These are phyloP conservation scores for Tolypocladium endophyticum DNA, from an alignment of 2,329 filamentous ascomycete genomes.

Conservation along the genomic window DNA sequence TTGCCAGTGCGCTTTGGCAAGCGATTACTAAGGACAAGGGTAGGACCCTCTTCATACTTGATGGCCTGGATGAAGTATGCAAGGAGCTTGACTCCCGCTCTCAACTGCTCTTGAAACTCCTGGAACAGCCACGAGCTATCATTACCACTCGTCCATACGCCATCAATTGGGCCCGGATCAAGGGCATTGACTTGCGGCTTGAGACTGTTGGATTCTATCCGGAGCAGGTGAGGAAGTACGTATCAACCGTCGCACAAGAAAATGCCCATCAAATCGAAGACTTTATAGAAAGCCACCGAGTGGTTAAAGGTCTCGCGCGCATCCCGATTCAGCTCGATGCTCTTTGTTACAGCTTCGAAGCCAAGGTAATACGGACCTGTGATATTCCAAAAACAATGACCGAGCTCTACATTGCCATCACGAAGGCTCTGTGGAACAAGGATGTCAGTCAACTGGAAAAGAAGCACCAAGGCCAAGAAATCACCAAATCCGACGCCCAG, in stretches of 20 bases:
- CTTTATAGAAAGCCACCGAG: background rate
- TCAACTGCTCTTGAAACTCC: background rate
- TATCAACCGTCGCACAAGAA: background rate
- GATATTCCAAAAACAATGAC: background rate
- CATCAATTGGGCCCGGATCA: background rate
- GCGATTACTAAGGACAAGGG: background rate
- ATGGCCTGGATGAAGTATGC: background rate
- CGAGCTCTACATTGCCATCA: background rate
- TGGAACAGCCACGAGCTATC: background rate
- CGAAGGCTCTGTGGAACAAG: background rate
- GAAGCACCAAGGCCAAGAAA: background rate
- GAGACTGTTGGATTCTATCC: background rate
- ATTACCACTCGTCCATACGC: background rate
- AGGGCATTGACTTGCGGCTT: background rate
- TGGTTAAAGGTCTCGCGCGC: background rate
- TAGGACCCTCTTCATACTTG: background rate
- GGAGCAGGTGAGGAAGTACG: background rate
- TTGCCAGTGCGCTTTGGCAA: background rate
- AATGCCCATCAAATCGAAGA: background rate
- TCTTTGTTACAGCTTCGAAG: background rate
- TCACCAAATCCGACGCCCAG: background rate
- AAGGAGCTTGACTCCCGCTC: background rate
- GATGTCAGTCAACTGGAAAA: background rate
- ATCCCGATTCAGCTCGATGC: background rate
- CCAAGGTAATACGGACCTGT: background rate